Conservation (phyloP, 192 early-diverging fungal genomes). For the Backusella australiensis region DNA sequence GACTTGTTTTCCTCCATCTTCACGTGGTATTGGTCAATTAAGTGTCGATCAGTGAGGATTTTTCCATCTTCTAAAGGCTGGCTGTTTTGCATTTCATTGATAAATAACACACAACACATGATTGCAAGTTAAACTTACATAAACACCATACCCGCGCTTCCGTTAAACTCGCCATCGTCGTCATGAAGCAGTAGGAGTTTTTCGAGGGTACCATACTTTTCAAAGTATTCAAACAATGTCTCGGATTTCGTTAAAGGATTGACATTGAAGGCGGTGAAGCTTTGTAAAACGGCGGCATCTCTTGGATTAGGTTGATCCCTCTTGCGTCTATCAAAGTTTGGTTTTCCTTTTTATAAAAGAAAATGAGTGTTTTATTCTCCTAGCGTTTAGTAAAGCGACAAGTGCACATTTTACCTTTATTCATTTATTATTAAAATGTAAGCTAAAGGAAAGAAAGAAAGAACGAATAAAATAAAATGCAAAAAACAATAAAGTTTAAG, state of each 20-base stretch:
- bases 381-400: too few relatives aligned
- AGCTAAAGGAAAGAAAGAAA: too few relatives aligned
- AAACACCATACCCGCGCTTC: slow-evolving; percentile 13
- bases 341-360: background rate
- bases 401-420: background rate
- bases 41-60: slow-evolving; percentile 1
- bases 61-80: background rate
- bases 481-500: too few relatives aligned
- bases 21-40: slow-evolving; percentile 22
- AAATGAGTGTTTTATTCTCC: background rate
- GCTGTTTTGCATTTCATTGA: background rate
- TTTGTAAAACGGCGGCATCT: background rate
- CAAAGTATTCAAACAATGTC: background rate
- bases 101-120: background rate
- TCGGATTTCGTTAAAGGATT: background rate
- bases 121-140: slow-evolving; percentile 7
- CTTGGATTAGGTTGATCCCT: background rate
- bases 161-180: slow-evolving; percentile 3
- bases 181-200: background rate
- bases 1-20: slow-evolving; percentile 6
- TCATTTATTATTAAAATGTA: background rate
- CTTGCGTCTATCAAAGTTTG: background rate
- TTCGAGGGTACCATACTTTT: slow-evolving; percentile 1
- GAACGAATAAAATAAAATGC: too few relatives aligned
- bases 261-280: background rate